Conservation (phyloP, 768 basidiomycete species). For the Amanita phalloides region DNA sequence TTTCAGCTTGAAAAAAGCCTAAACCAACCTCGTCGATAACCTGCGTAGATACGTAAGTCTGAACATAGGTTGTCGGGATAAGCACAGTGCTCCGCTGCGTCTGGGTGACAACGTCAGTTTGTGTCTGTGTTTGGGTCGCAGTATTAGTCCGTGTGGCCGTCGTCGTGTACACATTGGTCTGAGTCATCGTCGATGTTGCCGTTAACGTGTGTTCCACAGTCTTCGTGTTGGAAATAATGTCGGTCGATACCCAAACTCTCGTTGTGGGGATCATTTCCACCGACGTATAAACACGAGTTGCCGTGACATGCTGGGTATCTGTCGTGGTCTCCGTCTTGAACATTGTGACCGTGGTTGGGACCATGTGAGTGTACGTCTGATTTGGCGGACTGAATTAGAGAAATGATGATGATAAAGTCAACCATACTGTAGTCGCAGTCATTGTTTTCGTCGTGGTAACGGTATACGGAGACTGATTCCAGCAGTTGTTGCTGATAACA, state of each 20-base stretch:
- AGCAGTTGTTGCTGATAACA: background rate
- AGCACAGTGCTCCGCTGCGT: conserved; percentile 34
- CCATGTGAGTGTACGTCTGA: conserved; percentile 20
- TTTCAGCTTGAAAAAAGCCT: background rate
- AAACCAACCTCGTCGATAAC: conserved; percentile 50
- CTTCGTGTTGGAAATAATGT: conserved; percentile 48
- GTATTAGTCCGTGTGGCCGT: conserved; percentile 37
- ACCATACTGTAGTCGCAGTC: conserved; percentile 20
- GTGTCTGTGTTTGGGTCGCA: conserved; percentile 39
- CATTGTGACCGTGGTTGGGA: conserved; percentile 34
- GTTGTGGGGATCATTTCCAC: conserved; percentile 51
- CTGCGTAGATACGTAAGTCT: conserved; percentile 39
- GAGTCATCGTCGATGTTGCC: conserved; percentile 50
- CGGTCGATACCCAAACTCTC: conserved; percentile 55
- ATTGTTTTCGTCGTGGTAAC: conserved; percentile 21
- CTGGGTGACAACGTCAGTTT: conserved; percentile 45
- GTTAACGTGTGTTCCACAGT: conserved; percentile 49
- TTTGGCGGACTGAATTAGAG: background rate
- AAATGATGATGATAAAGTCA: background rate
- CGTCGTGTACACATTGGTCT: conserved; percentile 42
- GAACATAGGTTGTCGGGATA: conserved; percentile 49
- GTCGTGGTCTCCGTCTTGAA: conserved; percentile 22
- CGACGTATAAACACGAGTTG: conserved; percentile 38
- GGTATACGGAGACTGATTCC: conserved; percentile 6
- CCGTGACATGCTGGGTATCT: conserved; percentile 28